These are phyloP conservation scores for Alternaria rosae DNA, from an alignment of 2,329 filamentous ascomycete genomes.

Conservation along the genomic window DNA sequence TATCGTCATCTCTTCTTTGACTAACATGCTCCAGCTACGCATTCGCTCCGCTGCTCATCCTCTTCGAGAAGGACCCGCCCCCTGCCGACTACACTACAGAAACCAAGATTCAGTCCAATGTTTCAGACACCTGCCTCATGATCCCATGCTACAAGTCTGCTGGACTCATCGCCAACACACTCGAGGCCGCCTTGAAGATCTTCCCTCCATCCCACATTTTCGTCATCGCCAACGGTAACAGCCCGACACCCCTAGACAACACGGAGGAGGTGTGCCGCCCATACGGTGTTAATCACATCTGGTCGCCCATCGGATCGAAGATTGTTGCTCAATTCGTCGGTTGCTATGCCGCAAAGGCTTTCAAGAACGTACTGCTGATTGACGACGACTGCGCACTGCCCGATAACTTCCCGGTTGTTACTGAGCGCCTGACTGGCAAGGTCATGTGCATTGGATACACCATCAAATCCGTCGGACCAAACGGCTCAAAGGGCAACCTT, in stretches of 20 bases:
- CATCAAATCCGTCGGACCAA: constrained; percentile 55
- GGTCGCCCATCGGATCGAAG: constrained; percentile 24
- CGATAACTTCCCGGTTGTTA: constrained; percentile 22
- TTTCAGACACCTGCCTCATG: constrained; percentile 32
- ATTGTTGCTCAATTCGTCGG: constrained; percentile 26
- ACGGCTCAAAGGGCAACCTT: constrained; percentile 40
- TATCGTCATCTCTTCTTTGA: constrained; percentile 35
- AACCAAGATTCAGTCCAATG: constrained; percentile 34
- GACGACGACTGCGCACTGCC: constrained; percentile 24
- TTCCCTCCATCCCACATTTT: constrained; percentile 24
- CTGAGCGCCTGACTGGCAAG: constrained; percentile 16
- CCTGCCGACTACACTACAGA: constrained; percentile 25
- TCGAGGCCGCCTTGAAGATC: constrained; percentile 23
- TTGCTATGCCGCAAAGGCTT: constrained; percentile 19
- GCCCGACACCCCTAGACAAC: constrained; percentile 23
- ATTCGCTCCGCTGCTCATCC: constrained; percentile 41
- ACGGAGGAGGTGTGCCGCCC: constrained; percentile 23
- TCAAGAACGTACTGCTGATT: constrained; percentile 26
- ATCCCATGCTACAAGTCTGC: constrained; percentile 26
- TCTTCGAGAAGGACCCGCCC: constrained; percentile 45
- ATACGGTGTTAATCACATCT: constrained; percentile 23
- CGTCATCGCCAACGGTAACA: constrained; percentile 25
- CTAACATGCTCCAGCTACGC: constrained; percentile 23
- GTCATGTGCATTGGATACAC: constrained; percentile 57
- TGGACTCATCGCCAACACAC: constrained; percentile 18